Base-by-base conservation (phyloP, 108 stramenopile species). In the Pseudonitzschia multiseries region DNA sequence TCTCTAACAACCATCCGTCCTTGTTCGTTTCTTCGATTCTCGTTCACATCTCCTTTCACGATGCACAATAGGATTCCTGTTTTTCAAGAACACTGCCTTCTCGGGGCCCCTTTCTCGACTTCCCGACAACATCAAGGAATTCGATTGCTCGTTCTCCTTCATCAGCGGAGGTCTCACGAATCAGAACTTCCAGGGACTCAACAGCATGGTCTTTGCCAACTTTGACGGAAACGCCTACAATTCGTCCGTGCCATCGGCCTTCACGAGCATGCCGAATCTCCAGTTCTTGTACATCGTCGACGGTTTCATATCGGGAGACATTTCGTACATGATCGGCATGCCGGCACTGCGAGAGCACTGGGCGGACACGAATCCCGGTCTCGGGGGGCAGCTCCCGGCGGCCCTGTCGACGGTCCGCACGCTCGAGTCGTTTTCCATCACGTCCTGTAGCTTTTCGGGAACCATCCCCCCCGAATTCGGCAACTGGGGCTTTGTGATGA, bases 321-420 rank as follows among this genome's bases (percentile, higher is more conserved):
- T 82, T 32, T 60, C 57, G 20, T 78, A 66, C 65, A 78, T 82
- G 69, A 33, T 62, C 2, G 70, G 69, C 24, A 82, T 82, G 81
- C 72, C 71, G 8, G 29, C 54, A 12, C 46, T 81, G 41, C 18
- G 63, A 27, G 74, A 81, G 59, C 71, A 70, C 59, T 76, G 72
- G 75, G 42, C 68, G 26, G 72, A 81, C 51, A 43, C 44, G n/a
- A 82, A 82, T 68, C 73, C 78, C 40, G 74, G 46, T 22, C 54
- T 83, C 17, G 71, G 57, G 1, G 83, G 77, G 18, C 26, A 66
- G 0, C 48, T 82, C 33, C 81, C 81, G 8, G 65, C 69, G 9
- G 53, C 33, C 4, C 29, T 82, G 70, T 68, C 71, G 17, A 61
- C 57, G 5, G 12, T 77, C 20, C 31, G 18, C 18, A 69, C 68